A percentile compares a stretch with the other conserved stretches of the same genome.
phyloP scores from a whole-genome alignment of 192 early-diverging fungal species.

The Entrophospora sp. region DNA sequence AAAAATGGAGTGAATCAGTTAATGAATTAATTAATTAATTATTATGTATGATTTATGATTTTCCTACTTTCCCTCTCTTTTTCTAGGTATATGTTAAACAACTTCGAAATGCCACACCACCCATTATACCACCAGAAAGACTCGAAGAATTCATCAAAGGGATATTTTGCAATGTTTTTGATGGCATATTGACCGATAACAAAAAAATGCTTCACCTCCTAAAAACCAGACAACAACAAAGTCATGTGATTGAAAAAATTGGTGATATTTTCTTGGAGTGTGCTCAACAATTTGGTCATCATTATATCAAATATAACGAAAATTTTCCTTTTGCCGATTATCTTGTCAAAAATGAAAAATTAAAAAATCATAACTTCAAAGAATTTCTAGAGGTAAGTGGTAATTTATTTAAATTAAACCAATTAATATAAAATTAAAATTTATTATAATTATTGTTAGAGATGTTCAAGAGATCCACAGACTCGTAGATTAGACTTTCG shows the following conservation, averaged over 20 bases:
- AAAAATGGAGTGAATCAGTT: too few species aligned
- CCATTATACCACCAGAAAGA: conserved; percentile 20
- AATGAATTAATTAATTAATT: too few species aligned
- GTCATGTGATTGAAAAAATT: conserved; percentile 62
- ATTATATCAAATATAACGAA: conserved; percentile 74
- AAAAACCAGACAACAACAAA: conserved; percentile 52
- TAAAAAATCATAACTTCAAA: conserved; percentile 52
- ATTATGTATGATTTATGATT: too few species aligned
- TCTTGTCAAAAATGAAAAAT: conserved; percentile 57
- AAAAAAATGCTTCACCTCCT: conserved; percentile 45
- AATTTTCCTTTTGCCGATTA: conserved; percentile 69
- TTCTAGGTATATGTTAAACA: conserved; percentile 12
- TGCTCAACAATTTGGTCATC: conserved; percentile 48
- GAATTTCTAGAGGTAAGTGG: conserved; percentile 65
- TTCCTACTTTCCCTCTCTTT: too few species aligned
- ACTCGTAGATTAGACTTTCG: conserved; percentile 27
- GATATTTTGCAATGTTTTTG: conserved; percentile 64
- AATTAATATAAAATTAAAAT: not conserved
- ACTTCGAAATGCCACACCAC: not conserved
- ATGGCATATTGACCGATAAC: too few species aligned
- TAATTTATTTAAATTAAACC: conserved; percentile 21
- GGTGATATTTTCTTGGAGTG: conserved; percentile 72
- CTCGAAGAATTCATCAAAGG: conserved; percentile 51
- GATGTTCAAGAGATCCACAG: conserved; percentile 27
- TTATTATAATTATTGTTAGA: conserved; percentile 25